Base-by-base conservation (phyloP, 129 eudicot species). In the Scalesia atractyloides region DNA sequence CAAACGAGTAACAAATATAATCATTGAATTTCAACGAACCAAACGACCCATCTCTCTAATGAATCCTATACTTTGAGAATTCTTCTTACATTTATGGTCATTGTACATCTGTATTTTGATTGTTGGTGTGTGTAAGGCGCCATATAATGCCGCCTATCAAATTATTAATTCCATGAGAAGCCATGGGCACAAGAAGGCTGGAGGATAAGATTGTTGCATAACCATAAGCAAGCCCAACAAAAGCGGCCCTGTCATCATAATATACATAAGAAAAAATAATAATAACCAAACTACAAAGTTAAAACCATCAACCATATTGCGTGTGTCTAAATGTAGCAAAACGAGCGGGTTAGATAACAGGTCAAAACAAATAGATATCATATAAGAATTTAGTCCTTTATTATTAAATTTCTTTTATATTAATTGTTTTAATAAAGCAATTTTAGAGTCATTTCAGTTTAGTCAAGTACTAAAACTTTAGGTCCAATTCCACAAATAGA, bases 181-280 rank as follows among this genome's bases (percentile, higher is more conserved):
- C 98, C 97, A 89, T 90, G 50, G 98, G 97, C 48, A 93, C 98
- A 0, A 84, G n/a, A 66, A 93, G 73, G 69, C 87, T 93, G 0
- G 98, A 93, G 24, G 98, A 87, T 49, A 86, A 61, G 22, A 82
- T 76, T 6, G 98, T 81, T 6, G 90, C 92, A 77, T 84, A 90
- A 39, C 97, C 98, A 58, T 93, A 93, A 41, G 85, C 88, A 61
- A 90, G 37, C 84, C 97, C 98, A 65, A 93, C 87, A 79, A 89
- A 81, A 13, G 96, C 86, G 7, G 98, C 98, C 98, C 98, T 93
- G 64, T 7, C 51, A 50, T 66, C 33, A 41, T 36, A 19, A 12
- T 63, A 18, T 24, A 43, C 17, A 6, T 43, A 13, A 4, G 16
- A 9, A 24, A 39, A 15, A 9, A 63, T 62, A 62, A 22, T 9